Evolutionary conservation across 2,329 filamentous ascomycete genomes (phyloP), one percentile per base, ranked within the genome.

Genomic region (Venturia pyrina): DNA sequence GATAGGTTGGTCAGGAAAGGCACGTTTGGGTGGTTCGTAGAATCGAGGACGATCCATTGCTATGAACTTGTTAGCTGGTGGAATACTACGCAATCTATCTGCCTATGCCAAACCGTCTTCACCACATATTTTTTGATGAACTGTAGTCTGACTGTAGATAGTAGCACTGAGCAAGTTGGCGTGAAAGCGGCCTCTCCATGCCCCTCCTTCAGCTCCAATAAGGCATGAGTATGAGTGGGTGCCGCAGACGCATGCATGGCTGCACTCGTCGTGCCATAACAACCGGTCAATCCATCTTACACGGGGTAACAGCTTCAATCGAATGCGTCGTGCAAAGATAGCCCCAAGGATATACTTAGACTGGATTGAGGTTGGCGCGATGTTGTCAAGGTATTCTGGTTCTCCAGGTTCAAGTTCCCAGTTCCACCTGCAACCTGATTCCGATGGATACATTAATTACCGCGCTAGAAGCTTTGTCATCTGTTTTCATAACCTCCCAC

Each of bases 161-260:
- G 21, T 4, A 32, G 50, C 13, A 7, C 32, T 59, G 32, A 17
- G 48, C 21, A 37, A 59, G 28, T 32, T 34, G 5, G 32, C 28
- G 10, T n/a, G 28, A 19, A 59, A 5, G 53, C 32, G 32, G 28
- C 28, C 53, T 59, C 53, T 59, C 7, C 17, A 32, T 59, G 53
- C 53, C 53, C 53, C 53, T 59, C 53, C 53, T 28, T 59, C 53
- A 59, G 53, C 53, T 59, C 53, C 53, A 59, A 37, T 59, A 59
- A 59, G 37, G 15, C 8, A 19, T 10, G 53, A 59, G 28, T 32
- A 34, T 59, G 50, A 59, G 53, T 59, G 53, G 53, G 37, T 37
- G 53, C 53, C 4, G 46, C 53, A 28, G 21, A 53, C n/a, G 53
- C 53, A 59, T 59, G 53, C 53, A 59, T 19, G 53, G 53, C 53